These are phyloP conservation scores for Pythium aquatile DNA, from an alignment of 352 stramenopile species.

Conservation along the genomic window DNA sequence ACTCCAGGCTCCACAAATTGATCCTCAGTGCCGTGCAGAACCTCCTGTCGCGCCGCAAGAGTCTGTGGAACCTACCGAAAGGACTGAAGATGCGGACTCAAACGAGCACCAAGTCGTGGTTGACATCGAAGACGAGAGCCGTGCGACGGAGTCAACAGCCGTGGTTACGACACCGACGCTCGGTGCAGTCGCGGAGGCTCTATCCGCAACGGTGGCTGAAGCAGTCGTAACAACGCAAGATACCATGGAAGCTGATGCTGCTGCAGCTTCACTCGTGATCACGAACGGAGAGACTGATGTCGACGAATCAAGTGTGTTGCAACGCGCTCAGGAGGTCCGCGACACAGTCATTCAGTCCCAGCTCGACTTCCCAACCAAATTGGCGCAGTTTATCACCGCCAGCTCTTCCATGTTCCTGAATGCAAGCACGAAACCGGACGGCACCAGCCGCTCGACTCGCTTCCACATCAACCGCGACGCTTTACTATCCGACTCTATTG, in stretches of 20 bases:
- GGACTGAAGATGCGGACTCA: background rate
- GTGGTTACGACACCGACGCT: background rate
- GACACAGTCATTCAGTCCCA: constrained; percentile 17
- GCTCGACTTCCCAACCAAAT: constrained; percentile 29
- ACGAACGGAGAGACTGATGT: background rate
- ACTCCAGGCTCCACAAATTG: background rate
- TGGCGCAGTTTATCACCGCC: constrained; percentile 27
- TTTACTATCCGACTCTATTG: constrained; percentile 65
- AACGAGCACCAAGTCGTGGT: background rate
- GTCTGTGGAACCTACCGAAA: background rate
- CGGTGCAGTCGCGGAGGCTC: background rate
- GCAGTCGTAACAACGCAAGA: background rate
- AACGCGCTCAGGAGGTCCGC: constrained; percentile 9
- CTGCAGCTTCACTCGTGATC: background rate
- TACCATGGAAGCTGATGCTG: background rate
- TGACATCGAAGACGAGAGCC: background rate
- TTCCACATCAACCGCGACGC: constrained; percentile 29
- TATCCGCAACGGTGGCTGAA: background rate
- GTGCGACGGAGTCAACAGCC: background rate
- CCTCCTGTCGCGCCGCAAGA: too few relatives aligned
- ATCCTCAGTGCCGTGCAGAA: background rate
- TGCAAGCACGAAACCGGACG: constrained; percentile 7
- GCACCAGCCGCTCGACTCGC: constrained; percentile 5
- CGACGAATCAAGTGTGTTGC: background rate
- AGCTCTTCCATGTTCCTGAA: constrained; percentile 15